Percentiles rank a stretch among this genome's conserved stretches.
Conservation (phyloP, 495 filamentous ascomycete species). For the Xylaria curta region DNA sequence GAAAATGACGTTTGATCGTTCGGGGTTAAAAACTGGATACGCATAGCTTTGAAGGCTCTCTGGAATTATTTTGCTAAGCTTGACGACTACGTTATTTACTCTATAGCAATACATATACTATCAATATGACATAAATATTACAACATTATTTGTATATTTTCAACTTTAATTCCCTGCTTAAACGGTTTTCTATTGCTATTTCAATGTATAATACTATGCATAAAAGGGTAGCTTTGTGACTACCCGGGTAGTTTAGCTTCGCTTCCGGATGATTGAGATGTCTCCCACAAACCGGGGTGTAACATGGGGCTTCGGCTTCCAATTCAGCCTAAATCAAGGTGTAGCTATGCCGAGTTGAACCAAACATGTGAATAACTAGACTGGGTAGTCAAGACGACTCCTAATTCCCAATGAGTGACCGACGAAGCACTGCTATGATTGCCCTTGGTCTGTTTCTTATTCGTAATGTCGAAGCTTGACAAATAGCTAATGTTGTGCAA, state of each 20-base stretch:
- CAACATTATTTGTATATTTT: not conserved
- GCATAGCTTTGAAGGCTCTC: not conserved
- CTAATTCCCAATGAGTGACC: not conserved
- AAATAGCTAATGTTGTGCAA: not conserved
- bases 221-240: not conserved
- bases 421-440: not conserved
- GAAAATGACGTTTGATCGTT: not conserved
- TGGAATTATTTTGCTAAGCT: not conserved
- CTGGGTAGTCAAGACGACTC: not conserved
- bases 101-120: not conserved
- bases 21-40: not conserved
- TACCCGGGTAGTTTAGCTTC: not conserved
- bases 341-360: constrained; percentile 1
- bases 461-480: not conserved
- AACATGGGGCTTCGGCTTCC: not conserved
- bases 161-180: not conserved
- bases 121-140: not conserved
- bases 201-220: not conserved
- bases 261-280: constrained; percentile 8
- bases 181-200: not conserved
- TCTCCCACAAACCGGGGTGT: constrained; percentile 3
- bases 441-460: not conserved
- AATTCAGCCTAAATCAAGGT: constrained; percentile 19
- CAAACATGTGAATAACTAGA: constrained; percentile 6
- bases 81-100: not conserved